Evolutionary conservation across 164 flowering plant species (phyloP).

Genomic region (Saururus chinensis): DNA sequence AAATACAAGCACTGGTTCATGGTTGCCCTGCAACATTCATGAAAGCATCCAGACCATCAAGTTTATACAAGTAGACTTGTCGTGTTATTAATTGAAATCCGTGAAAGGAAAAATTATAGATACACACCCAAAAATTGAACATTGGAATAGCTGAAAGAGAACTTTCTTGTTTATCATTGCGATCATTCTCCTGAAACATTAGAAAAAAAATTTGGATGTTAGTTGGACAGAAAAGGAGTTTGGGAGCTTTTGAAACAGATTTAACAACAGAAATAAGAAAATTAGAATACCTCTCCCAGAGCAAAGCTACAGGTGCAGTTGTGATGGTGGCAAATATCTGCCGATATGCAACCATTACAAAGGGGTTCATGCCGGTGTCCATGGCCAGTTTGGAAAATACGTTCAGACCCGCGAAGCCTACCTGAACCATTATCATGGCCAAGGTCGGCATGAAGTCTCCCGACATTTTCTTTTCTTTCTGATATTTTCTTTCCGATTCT

Average conservation of each 20-base stretch:
- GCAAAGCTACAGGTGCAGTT: constrained; percentile 43
- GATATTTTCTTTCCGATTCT: background rate
- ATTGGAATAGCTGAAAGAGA: constrained; percentile 39
- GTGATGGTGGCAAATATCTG: constrained; percentile 54
- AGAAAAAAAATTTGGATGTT: background rate
- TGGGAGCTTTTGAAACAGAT: background rate
- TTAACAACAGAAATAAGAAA: background rate
- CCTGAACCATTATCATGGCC: constrained; percentile 52
- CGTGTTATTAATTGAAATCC: too few relatives aligned
- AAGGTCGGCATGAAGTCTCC: constrained; percentile 35
- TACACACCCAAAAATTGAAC: constrained; percentile 57
- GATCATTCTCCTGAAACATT: constrained; percentile 34
- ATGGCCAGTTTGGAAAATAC: constrained; percentile 51
- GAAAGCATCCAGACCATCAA: background rate
- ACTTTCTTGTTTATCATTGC: constrained; percentile 28
- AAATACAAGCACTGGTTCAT: constrained; percentile 28
- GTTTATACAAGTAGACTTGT: background rate
- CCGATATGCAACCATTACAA: constrained; percentile 54
- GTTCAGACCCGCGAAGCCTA: constrained; percentile 59
- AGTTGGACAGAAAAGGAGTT: background rate
- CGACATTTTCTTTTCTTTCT: constrained; percentile 3
- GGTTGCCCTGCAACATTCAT: constrained; percentile 18
- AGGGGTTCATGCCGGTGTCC: constrained; percentile 66
- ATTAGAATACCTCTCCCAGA: constrained; percentile 45
- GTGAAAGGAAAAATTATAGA: too few relatives aligned